Percentiles rank a stretch among this genome's conserved stretches.
These are phyloP conservation scores for Juglanconis sp. DNA, from an alignment of 2,329 filamentous ascomycete species.

Conservation along the genomic window DNA sequence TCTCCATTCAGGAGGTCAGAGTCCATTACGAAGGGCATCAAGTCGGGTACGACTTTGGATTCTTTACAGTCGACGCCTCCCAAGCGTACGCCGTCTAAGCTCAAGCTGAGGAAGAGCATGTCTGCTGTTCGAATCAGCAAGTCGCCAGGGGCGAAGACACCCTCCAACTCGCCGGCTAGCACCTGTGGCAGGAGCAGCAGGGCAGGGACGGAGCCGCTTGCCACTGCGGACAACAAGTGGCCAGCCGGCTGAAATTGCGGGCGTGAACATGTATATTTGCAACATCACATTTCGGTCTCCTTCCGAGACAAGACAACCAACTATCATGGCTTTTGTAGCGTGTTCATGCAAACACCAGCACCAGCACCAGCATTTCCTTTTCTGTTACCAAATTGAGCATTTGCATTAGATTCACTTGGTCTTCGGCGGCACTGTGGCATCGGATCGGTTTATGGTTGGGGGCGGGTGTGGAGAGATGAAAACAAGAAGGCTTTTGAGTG, in stretches of 20 bases:
- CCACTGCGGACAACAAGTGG: not conserved
- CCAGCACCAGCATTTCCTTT: not conserved
- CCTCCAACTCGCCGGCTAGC: conserved; percentile 1
- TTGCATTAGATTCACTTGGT: not conserved
- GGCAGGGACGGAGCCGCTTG: not conserved
- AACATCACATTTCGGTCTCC: too few species aligned
- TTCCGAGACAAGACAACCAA: too few species aligned
- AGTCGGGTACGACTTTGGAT: not conserved
- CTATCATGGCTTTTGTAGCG: too few species aligned
- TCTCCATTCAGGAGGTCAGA: not conserved
- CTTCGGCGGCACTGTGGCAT: not conserved
- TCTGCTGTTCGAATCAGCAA: not conserved
- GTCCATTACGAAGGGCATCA: not conserved
- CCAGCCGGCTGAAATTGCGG: too few species aligned
- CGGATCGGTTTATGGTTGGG: not conserved
- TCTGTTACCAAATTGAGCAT: not conserved
- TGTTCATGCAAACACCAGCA: not conserved
- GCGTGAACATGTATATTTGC: too few species aligned
- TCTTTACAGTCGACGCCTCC: not conserved
- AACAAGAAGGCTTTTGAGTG: too few species aligned
- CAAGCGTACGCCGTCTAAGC: conserved; percentile 7
- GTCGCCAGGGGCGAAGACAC: not conserved
- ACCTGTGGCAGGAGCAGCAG: not conserved
- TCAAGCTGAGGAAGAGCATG: conserved; percentile 12
- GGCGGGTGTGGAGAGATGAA: not conserved